phyloP scores from a whole-genome alignment of 2,329 filamentous ascomycete genomes.

The Coniochaeta ligniaria region DNA sequence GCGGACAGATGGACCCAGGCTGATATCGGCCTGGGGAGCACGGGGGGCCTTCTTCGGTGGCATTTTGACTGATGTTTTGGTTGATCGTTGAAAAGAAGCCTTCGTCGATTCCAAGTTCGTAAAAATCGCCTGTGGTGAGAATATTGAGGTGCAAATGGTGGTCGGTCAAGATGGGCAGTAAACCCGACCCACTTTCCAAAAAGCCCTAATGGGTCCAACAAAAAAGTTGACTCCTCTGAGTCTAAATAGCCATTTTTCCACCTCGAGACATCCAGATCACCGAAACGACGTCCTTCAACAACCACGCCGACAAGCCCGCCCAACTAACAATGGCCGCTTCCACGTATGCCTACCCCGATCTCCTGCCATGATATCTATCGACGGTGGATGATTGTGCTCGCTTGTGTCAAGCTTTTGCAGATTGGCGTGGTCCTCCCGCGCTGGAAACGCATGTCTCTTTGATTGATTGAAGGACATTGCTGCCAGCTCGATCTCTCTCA shows the following conservation, averaged over 20 bases:
- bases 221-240: too few species aligned
- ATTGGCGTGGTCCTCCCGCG: slow-evolving; percentile 84
- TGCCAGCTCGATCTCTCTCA: slow-evolving; percentile 77
- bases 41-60: slow-evolving; percentile 85
- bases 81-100: slow-evolving; percentile 13
- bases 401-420: slow-evolving; percentile 34
- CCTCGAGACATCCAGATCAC: slow-evolving; percentile 8
- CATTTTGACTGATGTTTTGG: slow-evolving; percentile 56
- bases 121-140: not conserved
- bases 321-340: slow-evolving; percentile 7
- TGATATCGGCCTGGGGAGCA: slow-evolving; percentile 94
- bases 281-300: slow-evolving; percentile 20
- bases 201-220: slow-evolving; percentile 19
- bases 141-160: slow-evolving; percentile 4
- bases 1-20: slow-evolving; percentile 90
- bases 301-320: slow-evolving; percentile 24
- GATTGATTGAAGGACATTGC: slow-evolving; percentile 33
- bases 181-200: slow-evolving; percentile 3
- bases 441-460: slow-evolving; percentile 48
- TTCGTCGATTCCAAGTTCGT: slow-evolving; percentile 7
- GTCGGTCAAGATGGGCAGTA: slow-evolving; percentile 17
- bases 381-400: slow-evolving; percentile 9
- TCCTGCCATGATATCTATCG: slow-evolving; percentile 8
- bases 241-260: too few species aligned
- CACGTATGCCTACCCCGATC: slow-evolving; percentile 17